Base-by-base conservation (phyloP, 2,329 filamentous ascomycete genomes). In the Magnaporthiopsis rhizophila region DNA sequence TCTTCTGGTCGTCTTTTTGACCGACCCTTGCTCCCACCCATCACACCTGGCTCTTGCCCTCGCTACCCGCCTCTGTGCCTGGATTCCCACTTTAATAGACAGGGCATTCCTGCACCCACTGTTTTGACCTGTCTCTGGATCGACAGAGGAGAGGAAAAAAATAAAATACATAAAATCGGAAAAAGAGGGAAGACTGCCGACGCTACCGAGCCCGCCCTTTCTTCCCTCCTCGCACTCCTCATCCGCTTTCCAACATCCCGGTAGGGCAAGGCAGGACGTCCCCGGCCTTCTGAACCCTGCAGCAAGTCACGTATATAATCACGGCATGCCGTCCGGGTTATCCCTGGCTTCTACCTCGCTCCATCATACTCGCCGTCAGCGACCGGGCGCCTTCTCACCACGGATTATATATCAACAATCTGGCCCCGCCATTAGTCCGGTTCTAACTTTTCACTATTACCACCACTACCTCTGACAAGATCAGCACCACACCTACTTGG, bases 11-110 rank as follows among this genome's bases (percentile, higher is more conserved):
- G 38, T 45, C 38, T 45, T 45, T 45, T 13, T 15, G 9, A 36
- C 13, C 11, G 38, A 45, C 38, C 38, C 38, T 45, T 45, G 38
- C 38, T 45, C 38, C 38, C 3, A 45, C 38, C 38, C 38, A 45
- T 15, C 38, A 45, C 36, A 13, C 13, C 38, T 45, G 38, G 38
- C 38, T 45, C 13, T 45, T 13, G 3, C 38, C 30, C 38, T 45
- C 38, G 38, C 38, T 45, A 45, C 68, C 65, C 66, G 65, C 64
- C 65, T 69, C 68, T 63, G 64, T 67, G 65, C 65, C 65, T 59
- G 26, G n/a, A 59, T 28, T 13, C 26, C 21, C 58, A 30, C 58
- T 26, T 36, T 38, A 26, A 38, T 56, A 30, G 24, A 36, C 36
- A 62, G 30, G 34, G 38, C 30, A 11, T n/a, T 32, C 28, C 58